Base-by-base conservation (phyloP, 2,329 filamentous ascomycete species). In the Septoria linicola region DNA sequence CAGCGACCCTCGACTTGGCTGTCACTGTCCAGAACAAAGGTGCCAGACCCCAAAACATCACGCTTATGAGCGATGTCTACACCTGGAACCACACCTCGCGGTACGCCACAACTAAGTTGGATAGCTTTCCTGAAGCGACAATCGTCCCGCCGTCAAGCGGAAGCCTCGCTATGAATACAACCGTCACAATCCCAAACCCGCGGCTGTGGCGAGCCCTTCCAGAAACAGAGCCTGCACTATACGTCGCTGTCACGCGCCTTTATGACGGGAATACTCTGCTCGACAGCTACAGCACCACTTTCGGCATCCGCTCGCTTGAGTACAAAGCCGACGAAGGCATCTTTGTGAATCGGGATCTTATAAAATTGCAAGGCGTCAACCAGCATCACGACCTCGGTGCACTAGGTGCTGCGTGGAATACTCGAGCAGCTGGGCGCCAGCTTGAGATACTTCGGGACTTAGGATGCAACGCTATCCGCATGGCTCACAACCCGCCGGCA, bases 401-500 rank as follows among this genome's bases (percentile, higher is more conserved):
- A 44, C 16, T 44, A 4, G 41, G 41, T 20, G 41, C 41, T 17
- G 41, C 41, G 13, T 44, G 30, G 23, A 44, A 44, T 19, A 16
- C n/a, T 5, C 16, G 27, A 23, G 41, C 41, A 31, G 41, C 41
- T 8, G 25, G 32, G 41, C 23, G 41, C 10, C 41, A 32, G 17
- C 27, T 43, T 14, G 41, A 43, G 31, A 16, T 43, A 10, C 13
- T 43, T 21, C 27, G 31, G 19, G 41, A 43, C 11, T 32, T 44
- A 20, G 41, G 41, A 11, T 44, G 41, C 17, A 34, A 44, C n/a
- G 41, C 23, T 3, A 34, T 44, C 3, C 41, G 41, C 10, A 44
- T 44, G 41, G 30, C 41, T n/a, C 41, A 44, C 16, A 44, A 44
- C 31, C 41, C 41, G 13, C 41, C 41, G 6, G 41, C 41, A 3